Evolutionary conservation across 169 alveolate genomes (phyloP).

Genomic region (Eimeria necatrix): DNA sequence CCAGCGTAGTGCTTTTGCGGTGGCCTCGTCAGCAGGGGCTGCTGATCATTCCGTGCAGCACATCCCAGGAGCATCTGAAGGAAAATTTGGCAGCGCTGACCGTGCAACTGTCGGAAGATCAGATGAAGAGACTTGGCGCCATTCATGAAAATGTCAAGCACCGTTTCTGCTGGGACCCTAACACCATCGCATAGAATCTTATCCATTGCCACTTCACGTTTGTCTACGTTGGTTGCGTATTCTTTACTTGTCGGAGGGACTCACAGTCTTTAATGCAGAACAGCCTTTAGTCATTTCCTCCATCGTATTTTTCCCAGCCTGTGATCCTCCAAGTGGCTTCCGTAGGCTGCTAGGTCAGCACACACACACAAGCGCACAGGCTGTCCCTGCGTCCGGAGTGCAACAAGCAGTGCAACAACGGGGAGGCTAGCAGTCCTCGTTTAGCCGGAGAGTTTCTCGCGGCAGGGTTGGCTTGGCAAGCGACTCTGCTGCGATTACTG

Average conservation of each 20-base stretch:
- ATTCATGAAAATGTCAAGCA: slow-evolving; percentile 40
- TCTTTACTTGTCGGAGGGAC: background rate
- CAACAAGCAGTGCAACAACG: no score
- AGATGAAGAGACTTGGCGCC: slow-evolving; percentile 50
- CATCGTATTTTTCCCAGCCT: no score
- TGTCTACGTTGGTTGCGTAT: background rate
- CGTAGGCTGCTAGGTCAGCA: no score
- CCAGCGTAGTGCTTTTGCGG: slow-evolving; percentile 70
- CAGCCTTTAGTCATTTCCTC: no score
- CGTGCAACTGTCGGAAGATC: slow-evolving; percentile 59
- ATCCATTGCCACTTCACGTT: background rate
- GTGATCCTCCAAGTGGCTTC: no score
- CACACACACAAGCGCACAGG: no score
- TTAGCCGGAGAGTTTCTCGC: no score
- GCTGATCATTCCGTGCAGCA: slow-evolving; percentile 67
- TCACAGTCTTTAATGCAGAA: no score
- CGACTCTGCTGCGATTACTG: no score
- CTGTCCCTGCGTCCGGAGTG: no score
- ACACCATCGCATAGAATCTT: slow-evolving; percentile 37
- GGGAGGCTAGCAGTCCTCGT: no score
- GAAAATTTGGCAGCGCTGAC: slow-evolving; percentile 43
- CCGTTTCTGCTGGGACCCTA: slow-evolving; percentile 80
- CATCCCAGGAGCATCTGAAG: slow-evolving; percentile 38
- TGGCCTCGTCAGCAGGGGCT: slow-evolving; percentile 79
- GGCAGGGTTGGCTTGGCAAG: no score